A percentile compares a stretch with the other conserved stretches of the same genome.
phyloP scores from a whole-genome alignment of 2,329 filamentous ascomycete genomes.

The Rhinocladiella similis region DNA sequence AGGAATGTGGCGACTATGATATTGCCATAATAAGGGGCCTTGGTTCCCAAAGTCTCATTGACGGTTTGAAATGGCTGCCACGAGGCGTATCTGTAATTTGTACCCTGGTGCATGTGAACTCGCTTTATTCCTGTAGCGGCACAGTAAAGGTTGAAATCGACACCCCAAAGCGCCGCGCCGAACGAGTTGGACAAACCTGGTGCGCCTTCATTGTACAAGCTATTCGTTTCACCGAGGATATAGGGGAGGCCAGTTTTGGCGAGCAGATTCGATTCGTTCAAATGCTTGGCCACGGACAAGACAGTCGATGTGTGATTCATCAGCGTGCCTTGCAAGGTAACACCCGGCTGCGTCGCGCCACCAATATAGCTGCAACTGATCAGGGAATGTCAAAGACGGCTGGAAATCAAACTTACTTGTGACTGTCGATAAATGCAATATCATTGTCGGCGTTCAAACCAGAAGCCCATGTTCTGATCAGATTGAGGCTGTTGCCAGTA shows the following conservation, averaged over 20 bases:
- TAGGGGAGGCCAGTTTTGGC: conserved; percentile 46
- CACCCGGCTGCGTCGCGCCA: conserved; percentile 58
- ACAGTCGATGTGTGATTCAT: conserved; percentile 63
- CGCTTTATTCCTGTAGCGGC: conserved; percentile 58
- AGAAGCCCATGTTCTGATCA: conserved; percentile 52
- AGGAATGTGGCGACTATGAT: conserved; percentile 60
- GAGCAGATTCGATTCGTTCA: conserved; percentile 49
- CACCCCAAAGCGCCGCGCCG: conserved; percentile 64
- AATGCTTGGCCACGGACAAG: conserved; percentile 52
- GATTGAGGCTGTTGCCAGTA: conserved; percentile 52
- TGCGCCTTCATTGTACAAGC: conserved; percentile 61
- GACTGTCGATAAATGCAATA: conserved; percentile 57
- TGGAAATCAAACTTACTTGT: conserved; percentile 51
- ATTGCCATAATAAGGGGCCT: conserved; percentile 65
- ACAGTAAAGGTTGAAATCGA: conserved; percentile 63
- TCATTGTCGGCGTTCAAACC: conserved; percentile 52
- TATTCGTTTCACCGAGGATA: conserved; percentile 63
- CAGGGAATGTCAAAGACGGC: background rate
- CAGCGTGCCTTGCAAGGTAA: conserved; percentile 62
- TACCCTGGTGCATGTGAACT: conserved; percentile 66
- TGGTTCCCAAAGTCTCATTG: conserved; percentile 53
- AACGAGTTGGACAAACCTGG: conserved; percentile 65
- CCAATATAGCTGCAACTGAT: conserved; percentile 57
- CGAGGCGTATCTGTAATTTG: conserved; percentile 60
- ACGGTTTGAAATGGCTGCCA: conserved; percentile 57